Percentiles rank a stretch among this genome's conserved stretches.
Evolutionary conservation across 441 rosid genomes (phyloP).

Genomic region (Erysimum pusillum): DNA sequence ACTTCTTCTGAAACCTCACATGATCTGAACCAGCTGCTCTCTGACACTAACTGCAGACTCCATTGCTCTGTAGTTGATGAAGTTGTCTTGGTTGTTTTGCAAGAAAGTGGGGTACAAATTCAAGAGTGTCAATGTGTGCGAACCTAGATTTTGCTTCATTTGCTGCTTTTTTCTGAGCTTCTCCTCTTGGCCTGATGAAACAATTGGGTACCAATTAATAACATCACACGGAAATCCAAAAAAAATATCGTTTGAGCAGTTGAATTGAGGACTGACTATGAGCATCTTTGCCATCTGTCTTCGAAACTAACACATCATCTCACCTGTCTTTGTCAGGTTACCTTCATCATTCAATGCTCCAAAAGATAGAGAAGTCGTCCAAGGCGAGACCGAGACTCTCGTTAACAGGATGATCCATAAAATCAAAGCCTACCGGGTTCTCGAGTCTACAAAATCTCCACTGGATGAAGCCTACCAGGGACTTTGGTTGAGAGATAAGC

Average conservation of each 20-base stretch:
- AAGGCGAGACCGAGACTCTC: conserved; percentile 88
- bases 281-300: conserved; percentile 82
- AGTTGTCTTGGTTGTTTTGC: conserved; percentile 53
- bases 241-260: conserved; percentile 89
- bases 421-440: conserved; percentile 69
- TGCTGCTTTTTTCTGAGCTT: conserved; percentile 86
- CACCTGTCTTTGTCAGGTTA: conserved; percentile 82
- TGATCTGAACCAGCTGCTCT: conserved; percentile 8
- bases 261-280: conserved; percentile 80
- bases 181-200: conserved; percentile 96
- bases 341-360: conserved; percentile 90
- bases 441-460: too few species aligned
- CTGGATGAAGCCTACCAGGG: too few species aligned
- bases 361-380: conserved; percentile 77
- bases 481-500: too few species aligned
- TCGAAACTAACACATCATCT: conserved; percentile 77
- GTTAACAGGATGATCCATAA: conserved; percentile 92
- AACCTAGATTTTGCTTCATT: conserved; percentile 93
- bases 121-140: conserved; percentile 84
- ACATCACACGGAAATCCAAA: conserved; percentile 76
- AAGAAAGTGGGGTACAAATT: conserved; percentile 87
- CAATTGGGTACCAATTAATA: conserved; percentile 95
- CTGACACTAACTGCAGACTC: conserved; percentile 6
- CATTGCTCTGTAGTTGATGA: conserved; percentile 19
- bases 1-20: conserved; percentile 51